A percentile compares a stretch with the other conserved stretches of the same genome.
Conservation (phyloP, 306 rosid species). For the Crataegus laevigata region DNA sequence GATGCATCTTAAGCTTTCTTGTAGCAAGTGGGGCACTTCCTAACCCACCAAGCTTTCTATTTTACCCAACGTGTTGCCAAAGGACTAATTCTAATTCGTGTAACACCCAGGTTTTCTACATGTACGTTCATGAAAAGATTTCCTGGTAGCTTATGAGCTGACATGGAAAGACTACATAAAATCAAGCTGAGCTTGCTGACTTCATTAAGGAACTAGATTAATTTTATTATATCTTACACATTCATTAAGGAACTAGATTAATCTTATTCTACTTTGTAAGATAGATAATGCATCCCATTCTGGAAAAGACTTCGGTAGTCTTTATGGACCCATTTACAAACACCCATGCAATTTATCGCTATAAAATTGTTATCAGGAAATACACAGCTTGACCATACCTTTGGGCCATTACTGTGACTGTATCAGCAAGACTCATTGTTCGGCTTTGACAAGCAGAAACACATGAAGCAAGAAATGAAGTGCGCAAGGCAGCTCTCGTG, state of each 20-base stretch:
- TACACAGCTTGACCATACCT: conserved; percentile 28
- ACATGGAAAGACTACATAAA: neutral
- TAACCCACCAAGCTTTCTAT: too few species aligned
- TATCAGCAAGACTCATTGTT: conserved; percentile 75
- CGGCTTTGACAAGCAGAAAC: conserved; percentile 93
- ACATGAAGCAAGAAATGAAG: conserved; percentile 84
- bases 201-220: neutral
- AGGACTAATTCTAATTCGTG: neutral
- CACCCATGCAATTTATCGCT: neutral
- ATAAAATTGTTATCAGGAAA: neutral
- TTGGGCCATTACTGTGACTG: conserved; percentile 77
- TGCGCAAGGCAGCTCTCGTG: conserved; percentile 76
- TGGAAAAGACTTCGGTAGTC: neutral
- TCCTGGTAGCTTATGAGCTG: neutral
- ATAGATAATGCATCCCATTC: neutral
- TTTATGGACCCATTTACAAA: neutral
- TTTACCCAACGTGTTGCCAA: too few species aligned
- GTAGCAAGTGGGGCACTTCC: neutral
- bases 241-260: too few species aligned
- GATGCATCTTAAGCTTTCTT: neutral
- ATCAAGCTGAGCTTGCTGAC: neutral
- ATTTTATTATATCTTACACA: neutral
- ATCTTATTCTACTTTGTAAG: neutral
- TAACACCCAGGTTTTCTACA: neutral
- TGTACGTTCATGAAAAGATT: neutral